A percentile compares a stretch with the other conserved stretches of the same genome.
phyloP scores from a whole-genome alignment of 2,329 filamentous ascomycete genomes.

The Ceratocystis destructans region DNA sequence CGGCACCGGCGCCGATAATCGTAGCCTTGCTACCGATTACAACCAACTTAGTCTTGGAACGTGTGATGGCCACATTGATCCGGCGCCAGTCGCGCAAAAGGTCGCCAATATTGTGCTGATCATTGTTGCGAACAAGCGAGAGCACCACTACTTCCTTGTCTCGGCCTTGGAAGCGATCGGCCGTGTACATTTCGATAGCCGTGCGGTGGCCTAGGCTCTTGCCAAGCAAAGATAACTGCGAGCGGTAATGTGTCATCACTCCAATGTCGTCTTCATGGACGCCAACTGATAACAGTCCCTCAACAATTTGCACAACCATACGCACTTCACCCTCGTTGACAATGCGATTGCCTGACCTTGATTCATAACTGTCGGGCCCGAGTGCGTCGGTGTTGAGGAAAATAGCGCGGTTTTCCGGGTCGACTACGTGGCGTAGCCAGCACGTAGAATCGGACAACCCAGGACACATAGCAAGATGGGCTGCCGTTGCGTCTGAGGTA shows the following conservation, averaged over 20 bases:
- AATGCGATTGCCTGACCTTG: constrained; percentile 68
- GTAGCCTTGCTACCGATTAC: constrained; percentile 74
- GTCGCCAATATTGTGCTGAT: constrained; percentile 71
- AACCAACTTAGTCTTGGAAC: constrained; percentile 81
- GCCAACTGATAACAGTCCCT: constrained; percentile 61
- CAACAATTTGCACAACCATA: constrained; percentile 66
- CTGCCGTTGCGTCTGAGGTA: background rate
- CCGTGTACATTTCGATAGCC: constrained; percentile 85
- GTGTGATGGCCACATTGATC: constrained; percentile 90
- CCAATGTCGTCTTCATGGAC: constrained; percentile 67
- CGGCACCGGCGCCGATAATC: constrained; percentile 54
- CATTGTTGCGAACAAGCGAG: constrained; percentile 76
- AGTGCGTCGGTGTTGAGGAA: constrained; percentile 84
- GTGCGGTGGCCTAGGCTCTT: constrained; percentile 48
- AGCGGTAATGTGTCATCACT: constrained; percentile 93
- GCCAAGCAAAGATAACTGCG: constrained; percentile 72
- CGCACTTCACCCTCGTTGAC: constrained; percentile 75
- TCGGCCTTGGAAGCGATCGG: constrained; percentile 89
- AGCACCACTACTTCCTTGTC: constrained; percentile 90
- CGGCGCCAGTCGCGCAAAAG: constrained; percentile 80
- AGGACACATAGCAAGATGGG: constrained; percentile 21
- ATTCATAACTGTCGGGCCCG: constrained; percentile 50
- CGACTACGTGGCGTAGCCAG: constrained; percentile 62
- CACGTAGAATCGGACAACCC: constrained; percentile 38
- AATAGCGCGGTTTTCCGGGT: constrained; percentile 58